phyloP scores from a whole-genome alignment of 345 rosid species.

The Eucalyptus sp. region DNA sequence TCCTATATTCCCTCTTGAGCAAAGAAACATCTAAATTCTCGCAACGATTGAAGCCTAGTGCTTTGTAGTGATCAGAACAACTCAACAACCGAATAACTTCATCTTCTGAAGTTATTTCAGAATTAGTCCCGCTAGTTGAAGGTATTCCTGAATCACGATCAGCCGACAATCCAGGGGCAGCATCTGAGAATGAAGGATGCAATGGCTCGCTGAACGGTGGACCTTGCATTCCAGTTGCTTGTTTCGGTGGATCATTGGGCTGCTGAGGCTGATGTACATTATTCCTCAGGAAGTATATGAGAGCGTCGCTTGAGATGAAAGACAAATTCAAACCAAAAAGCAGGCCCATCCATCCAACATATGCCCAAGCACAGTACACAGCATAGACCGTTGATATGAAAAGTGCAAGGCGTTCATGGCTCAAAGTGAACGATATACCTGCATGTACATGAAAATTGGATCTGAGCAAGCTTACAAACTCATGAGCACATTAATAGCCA shows the following conservation, averaged over 20 bases:
- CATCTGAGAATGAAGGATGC: conserved; percentile 47
- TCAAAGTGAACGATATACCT: conserved; percentile 65
- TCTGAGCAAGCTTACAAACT: not conserved
- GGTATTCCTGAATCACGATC: conserved; percentile 71
- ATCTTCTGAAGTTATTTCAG: conserved; percentile 84
- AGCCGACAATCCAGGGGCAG: conserved; percentile 40
- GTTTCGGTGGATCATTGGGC: conserved; percentile 25
- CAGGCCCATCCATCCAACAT: conserved; percentile 81
- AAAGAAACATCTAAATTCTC: conserved; percentile 56
- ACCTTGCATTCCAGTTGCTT: conserved; percentile 30
- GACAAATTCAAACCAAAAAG: conserved; percentile 78
- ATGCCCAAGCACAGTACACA: conserved; percentile 63
- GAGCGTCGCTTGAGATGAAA: conserved; percentile 81
- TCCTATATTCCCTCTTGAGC: conserved; percentile 86
- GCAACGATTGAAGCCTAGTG: conserved; percentile 54
- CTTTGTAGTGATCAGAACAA: conserved; percentile 81
- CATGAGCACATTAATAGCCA: not conserved
- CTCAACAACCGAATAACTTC: conserved; percentile 76
- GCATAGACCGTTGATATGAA: conserved; percentile 56
- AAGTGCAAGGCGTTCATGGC: conserved; percentile 64
- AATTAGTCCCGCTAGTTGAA: conserved; percentile 78
- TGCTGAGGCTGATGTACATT: conserved; percentile 39
- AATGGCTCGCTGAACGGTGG: conserved; percentile 36
- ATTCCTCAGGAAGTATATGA: conserved; percentile 66
- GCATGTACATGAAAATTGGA: conserved; percentile 3